phyloP scores from a whole-genome alignment of 2,329 filamentous ascomycete genomes.

The Pyrenochaeta sp. region DNA sequence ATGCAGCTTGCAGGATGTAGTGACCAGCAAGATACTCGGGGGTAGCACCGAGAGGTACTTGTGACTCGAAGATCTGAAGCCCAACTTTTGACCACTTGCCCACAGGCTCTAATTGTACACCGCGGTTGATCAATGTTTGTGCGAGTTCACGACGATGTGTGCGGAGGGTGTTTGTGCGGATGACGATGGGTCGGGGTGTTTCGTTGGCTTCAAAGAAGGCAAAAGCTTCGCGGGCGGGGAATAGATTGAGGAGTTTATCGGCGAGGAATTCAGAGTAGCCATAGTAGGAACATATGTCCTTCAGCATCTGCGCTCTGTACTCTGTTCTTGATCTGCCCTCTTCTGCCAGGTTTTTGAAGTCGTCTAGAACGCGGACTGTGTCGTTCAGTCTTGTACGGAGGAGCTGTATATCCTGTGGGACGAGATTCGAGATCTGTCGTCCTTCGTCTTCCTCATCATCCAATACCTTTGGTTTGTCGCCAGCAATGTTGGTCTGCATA shows the following conservation, averaged over 20 bases:
- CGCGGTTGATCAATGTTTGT: constrained; percentile 92
- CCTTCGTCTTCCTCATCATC: constrained; percentile 67
- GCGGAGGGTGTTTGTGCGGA: constrained; percentile 94
- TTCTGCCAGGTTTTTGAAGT: constrained; percentile 83
- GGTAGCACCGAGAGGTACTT: constrained; percentile 87
- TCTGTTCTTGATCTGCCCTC: constrained; percentile 83
- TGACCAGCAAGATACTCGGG: constrained; percentile 97
- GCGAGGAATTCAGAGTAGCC: constrained; percentile 95
- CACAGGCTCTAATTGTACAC: constrained; percentile 93
- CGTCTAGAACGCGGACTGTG: constrained; percentile 88
- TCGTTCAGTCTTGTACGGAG: constrained; percentile 90
- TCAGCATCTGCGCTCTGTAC: constrained; percentile 84
- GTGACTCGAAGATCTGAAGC: constrained; percentile 93
- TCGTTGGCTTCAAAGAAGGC: constrained; percentile 99
- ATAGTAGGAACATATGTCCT: constrained; percentile 96
- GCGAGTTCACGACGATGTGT: constrained; percentile 81
- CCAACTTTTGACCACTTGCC: constrained; percentile 99
- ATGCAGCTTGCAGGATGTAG: constrained; percentile 97
- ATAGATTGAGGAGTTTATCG: constrained; percentile 92
- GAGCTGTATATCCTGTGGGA: constrained; percentile 84
- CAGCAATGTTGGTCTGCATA: constrained; percentile 91
- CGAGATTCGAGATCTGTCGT: constrained; percentile 68
- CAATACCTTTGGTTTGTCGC: constrained; percentile 69
- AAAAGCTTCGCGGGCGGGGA: constrained; percentile 91
- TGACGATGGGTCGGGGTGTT: constrained; percentile 89